phyloP scores from a whole-genome alignment of 345 rosid genomes.

The Eucalyptus tenuipes region DNA sequence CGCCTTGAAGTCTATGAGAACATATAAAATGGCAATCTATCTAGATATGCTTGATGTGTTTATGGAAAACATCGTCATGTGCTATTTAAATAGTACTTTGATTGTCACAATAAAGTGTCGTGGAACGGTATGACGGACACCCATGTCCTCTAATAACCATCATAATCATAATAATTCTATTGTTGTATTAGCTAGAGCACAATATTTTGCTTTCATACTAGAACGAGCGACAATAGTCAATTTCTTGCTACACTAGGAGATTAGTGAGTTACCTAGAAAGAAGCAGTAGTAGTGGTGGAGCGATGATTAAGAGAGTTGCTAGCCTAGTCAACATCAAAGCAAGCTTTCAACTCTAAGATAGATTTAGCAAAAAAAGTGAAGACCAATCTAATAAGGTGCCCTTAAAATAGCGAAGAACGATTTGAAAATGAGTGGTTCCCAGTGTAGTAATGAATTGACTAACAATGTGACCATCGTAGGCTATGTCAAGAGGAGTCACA shows the following conservation, averaged over 20 bases:
- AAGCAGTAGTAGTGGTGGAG: no score
- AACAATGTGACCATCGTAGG: not conserved
- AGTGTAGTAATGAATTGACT: no score
- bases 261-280: no score
- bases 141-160: not conserved
- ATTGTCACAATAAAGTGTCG: not conserved
- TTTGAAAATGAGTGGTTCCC: not conserved
- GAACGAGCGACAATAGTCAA: not conserved
- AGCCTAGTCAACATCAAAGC: not conserved
- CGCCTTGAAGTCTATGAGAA: not conserved
- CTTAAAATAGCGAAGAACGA: not conserved
- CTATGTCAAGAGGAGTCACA: not conserved
- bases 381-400: not conserved
- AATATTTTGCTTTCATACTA: not conserved
- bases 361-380: not conserved
- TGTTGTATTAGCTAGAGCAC: not conserved
- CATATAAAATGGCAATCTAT: not conserved
- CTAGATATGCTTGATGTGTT: not conserved
- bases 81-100: not conserved
- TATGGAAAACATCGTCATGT: not conserved
- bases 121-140: not conserved
- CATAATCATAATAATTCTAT: not conserved
- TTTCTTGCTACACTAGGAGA: not conserved
- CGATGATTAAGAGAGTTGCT: not conserved
- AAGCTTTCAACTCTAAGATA: not conserved